These are phyloP conservation scores for Cryoendolithus antarcticus DNA, from an alignment of 2,329 filamentous ascomycete species.

Conservation along the genomic window DNA sequence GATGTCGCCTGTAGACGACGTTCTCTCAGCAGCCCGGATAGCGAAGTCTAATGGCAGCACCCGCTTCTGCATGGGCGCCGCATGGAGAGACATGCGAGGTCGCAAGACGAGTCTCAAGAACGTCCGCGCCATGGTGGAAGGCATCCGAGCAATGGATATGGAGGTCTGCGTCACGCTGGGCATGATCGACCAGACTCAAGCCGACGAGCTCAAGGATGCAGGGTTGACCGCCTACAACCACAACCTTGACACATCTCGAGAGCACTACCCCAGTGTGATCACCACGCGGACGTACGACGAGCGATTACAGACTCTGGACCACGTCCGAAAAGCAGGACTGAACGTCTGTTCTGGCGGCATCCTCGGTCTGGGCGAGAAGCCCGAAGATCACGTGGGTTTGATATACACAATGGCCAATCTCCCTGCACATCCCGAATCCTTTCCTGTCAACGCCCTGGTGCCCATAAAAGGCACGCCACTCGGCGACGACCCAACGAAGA, in stretches of 20 bases:
- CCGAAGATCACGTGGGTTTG: constrained; percentile 68
- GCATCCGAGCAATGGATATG: constrained; percentile 72
- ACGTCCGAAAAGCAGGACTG: constrained; percentile 76
- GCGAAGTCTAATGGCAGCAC: constrained; percentile 78
- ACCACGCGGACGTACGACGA: constrained; percentile 81
- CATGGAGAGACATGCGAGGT: constrained; percentile 88
- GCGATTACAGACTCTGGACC: constrained; percentile 62
- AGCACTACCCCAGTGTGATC: constrained; percentile 80
- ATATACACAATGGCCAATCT: constrained; percentile 72
- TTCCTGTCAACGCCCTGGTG: constrained; percentile 82
- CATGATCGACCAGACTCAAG: constrained; percentile 62
- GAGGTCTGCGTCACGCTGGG: constrained; percentile 88
- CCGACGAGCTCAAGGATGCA: constrained; percentile 67
- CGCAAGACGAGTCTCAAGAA: constrained; percentile 74
- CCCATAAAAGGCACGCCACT: constrained; percentile 84
- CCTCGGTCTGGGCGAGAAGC: constrained; percentile 67
- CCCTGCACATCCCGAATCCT: constrained; percentile 73
- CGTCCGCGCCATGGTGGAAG: constrained; percentile 74
- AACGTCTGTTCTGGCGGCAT: constrained; percentile 88
- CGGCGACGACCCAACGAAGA: constrained; percentile 43
- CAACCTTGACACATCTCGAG: constrained; percentile 80
- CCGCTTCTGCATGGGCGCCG: constrained; percentile 89
- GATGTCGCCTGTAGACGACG: constrained; percentile 66
- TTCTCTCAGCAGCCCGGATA: constrained; percentile 62
- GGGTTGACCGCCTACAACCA: constrained; percentile 89